Percentiles rank a stretch among this genome's conserved stretches.
Evolutionary conservation across 805 yeast genomes (phyloP).

Genomic region (Kuraishia ogatae): DNA sequence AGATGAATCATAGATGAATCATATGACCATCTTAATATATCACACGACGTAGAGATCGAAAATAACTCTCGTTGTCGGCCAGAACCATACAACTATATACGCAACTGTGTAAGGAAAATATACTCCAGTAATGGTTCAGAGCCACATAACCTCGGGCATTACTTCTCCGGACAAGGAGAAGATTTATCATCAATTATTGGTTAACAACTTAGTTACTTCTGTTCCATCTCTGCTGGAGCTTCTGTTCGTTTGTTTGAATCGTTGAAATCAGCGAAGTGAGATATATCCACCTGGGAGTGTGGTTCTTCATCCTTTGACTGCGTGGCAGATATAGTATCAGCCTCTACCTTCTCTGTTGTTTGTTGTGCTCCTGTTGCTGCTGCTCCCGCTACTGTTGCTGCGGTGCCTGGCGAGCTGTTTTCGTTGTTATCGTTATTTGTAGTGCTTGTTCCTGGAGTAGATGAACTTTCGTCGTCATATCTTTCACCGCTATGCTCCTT

Average conservation of each 20-base stretch:
- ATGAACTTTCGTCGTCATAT: slow-evolving; percentile 2
- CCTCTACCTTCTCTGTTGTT: not conserved
- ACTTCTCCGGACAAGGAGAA: not conserved
- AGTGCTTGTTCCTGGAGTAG: not conserved
- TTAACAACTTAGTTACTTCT: not conserved
- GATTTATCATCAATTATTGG: no score
- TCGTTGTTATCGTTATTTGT: not conserved
- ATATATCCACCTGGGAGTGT: not conserved
- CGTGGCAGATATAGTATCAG: not conserved
- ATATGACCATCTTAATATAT: not conserved
- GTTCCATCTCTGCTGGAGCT: not conserved
- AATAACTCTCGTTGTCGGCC: no score
- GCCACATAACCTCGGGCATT: not conserved
- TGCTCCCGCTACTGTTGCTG: not conserved
- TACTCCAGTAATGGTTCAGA: not conserved
- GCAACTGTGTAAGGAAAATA: no score
- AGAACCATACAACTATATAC: no score
- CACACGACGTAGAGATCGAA: not conserved
- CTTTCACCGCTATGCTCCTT: slow-evolving; percentile 4
- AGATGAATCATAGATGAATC: not conserved
- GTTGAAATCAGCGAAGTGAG: not conserved
- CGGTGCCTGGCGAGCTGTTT: not conserved
- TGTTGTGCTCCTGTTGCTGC: not conserved
- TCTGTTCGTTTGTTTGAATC: not conserved
- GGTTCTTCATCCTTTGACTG: not conserved